These are phyloP conservation scores for Alternaria panax DNA, from an alignment of 2,329 filamentous ascomycete genomes.

Conservation along the genomic window DNA sequence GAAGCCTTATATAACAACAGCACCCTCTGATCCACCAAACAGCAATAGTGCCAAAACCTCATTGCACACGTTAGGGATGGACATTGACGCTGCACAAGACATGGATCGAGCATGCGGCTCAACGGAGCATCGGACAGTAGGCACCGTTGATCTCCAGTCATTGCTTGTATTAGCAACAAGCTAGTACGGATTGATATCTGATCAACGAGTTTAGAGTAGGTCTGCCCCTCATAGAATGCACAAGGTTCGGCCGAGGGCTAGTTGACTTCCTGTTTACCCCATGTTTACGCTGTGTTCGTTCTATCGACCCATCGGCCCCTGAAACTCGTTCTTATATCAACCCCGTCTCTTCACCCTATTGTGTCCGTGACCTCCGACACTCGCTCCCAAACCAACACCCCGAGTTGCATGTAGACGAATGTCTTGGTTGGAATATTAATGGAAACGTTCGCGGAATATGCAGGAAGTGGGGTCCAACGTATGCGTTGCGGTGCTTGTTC, in stretches of 20 bases:
- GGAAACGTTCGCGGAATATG: background rate
- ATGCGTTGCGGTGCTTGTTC: background rate
- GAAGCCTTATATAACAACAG: background rate
- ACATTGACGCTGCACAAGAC: conserved; percentile 8
- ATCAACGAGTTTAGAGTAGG: background rate
- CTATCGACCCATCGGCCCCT: background rate
- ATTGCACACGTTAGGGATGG: background rate
- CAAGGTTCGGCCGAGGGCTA: background rate
- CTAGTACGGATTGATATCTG: background rate
- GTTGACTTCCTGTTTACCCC: background rate
- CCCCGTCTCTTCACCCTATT: background rate
- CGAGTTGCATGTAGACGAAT: background rate
- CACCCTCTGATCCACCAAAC: background rate
- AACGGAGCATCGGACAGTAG: background rate
- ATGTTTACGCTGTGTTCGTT: background rate
- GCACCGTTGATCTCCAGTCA: background rate
- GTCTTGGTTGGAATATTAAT: background rate
- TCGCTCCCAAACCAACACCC: background rate
- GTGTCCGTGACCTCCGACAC: background rate
- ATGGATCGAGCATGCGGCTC: background rate
- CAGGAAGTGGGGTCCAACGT: background rate
- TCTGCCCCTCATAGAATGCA: background rate
- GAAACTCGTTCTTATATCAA: background rate
- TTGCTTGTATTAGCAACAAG: background rate
- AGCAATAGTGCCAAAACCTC: background rate